phyloP scores from a whole-genome alignment of 2,329 filamentous ascomycete genomes.

The Paecilomyces formosus region DNA sequence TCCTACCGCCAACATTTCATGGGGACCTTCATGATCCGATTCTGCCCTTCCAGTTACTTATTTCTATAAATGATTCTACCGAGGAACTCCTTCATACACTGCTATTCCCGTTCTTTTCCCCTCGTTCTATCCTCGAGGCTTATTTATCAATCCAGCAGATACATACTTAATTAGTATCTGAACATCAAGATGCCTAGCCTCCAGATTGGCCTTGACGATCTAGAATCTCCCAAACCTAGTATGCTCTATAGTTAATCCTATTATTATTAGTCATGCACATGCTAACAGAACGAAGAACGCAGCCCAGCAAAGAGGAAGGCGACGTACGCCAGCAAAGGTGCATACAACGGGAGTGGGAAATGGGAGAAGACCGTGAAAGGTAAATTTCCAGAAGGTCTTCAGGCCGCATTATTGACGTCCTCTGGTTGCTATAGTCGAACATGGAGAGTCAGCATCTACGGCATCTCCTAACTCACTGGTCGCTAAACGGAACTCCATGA shows the following conservation, averaged over 20 bases:
- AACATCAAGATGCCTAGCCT: background rate
- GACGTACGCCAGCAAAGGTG: background rate
- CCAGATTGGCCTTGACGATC: background rate
- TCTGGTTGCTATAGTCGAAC: background rate
- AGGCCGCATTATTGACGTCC: background rate
- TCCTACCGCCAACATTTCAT: background rate
- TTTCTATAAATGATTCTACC: background rate
- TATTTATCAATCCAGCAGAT: background rate
- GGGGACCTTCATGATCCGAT: background rate
- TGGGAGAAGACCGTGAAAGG: background rate
- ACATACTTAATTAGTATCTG: background rate
- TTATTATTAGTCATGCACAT: background rate
- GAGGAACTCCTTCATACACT: background rate
- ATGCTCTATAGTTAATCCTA: no score
- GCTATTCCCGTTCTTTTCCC: background rate
- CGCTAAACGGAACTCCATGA: background rate
- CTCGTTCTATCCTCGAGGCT: background rate
- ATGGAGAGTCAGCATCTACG: background rate
- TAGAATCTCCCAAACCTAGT: background rate
- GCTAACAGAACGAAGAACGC: background rate
- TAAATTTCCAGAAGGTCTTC: background rate
- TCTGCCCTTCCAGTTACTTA: background rate
- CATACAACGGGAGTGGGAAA: background rate
- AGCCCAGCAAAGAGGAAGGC: background rate
- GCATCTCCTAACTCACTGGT: background rate